Conservation (phyloP, 2,329 filamentous ascomycete genomes). For the Fusarium pseudonygamai region DNA sequence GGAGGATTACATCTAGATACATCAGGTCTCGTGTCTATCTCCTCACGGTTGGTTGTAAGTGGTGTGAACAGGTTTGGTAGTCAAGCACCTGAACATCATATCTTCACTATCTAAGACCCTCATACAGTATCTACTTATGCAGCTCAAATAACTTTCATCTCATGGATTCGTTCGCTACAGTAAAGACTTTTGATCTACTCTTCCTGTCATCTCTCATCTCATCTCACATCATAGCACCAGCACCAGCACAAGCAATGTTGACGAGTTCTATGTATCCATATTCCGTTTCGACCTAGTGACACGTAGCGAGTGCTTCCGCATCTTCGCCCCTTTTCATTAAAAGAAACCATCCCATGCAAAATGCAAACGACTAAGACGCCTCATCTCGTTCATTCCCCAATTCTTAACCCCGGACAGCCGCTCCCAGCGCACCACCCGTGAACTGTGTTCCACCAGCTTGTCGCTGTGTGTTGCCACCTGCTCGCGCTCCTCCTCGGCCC, state of each 20-base stretch:
- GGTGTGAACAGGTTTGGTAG: not conserved
- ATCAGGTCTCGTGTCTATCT: not conserved
- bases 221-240: constrained; percentile 19
- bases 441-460: constrained; percentile 81
- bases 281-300: constrained; percentile 48
- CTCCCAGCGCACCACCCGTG: constrained; percentile 81
- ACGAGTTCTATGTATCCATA: constrained; percentile 45
- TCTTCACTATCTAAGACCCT: not conserved
- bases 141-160: not conserved
- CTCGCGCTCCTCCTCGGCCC: constrained; percentile 68
- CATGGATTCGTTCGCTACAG: constrained; percentile 16
- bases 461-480: constrained; percentile 68
- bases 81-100: too few relatives aligned
- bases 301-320: constrained; percentile 48
- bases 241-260: constrained; percentile 31
- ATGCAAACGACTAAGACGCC: constrained; percentile 48
- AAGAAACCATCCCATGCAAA: constrained; percentile 50
- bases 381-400: constrained; percentile 44
- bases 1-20: not conserved
- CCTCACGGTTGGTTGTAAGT: too few relatives aligned
- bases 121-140: not conserved
- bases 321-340: constrained; percentile 48
- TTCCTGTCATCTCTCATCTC: constrained; percentile 20
- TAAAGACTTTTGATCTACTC: constrained; percentile 12
- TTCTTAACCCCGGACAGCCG: constrained; percentile 67